These are phyloP conservation scores for Tricholoma furcatifolium DNA, from an alignment of 768 basidiomycete genomes.

Conservation along the genomic window DNA sequence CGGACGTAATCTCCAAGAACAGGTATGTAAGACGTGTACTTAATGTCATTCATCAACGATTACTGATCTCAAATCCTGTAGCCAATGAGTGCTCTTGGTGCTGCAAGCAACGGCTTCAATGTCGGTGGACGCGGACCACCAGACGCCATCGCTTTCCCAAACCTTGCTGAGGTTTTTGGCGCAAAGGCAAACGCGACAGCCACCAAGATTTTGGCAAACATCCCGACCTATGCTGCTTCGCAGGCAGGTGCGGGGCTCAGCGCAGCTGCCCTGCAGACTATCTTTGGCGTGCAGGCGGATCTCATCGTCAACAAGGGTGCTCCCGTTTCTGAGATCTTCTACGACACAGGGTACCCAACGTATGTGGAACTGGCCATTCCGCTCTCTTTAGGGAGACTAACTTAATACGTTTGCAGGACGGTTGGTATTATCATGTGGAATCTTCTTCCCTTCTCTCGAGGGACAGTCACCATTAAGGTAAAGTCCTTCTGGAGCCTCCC, in stretches of 20 bases:
- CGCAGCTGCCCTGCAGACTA: conserved; percentile 38
- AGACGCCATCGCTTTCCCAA: conserved; percentile 51
- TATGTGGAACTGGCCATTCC: conserved; percentile 19
- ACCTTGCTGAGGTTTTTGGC: conserved; percentile 47
- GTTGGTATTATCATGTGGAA: conserved; percentile 53
- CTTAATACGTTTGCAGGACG: conserved; percentile 23
- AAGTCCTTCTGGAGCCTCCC: not conserved
- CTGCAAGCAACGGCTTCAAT: conserved; percentile 38
- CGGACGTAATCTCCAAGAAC: conserved; percentile 59
- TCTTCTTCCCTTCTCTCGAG: conserved; percentile 54
- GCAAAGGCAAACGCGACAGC: conserved; percentile 29
- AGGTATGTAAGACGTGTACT: conserved; percentile 24
- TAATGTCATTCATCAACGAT: not conserved
- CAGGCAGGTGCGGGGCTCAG: conserved; percentile 40
- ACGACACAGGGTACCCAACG: conserved; percentile 45
- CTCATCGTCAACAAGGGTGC: conserved; percentile 47
- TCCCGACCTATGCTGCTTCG: conserved; percentile 41
- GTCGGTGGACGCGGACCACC: conserved; percentile 42
- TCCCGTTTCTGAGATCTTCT: conserved; percentile 50
- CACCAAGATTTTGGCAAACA: conserved; percentile 34
- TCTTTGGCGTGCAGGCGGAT: conserved; percentile 45
- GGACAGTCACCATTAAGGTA: conserved; percentile 47
- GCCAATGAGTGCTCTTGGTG: conserved; percentile 44
- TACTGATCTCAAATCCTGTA: conserved; percentile 11
- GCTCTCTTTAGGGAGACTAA: not conserved